Percentiles rank a stretch among this genome's conserved stretches.
These are phyloP conservation scores for Diaporthe citriasiana DNA, from an alignment of 2,329 filamentous ascomycete genomes.

Conservation along the genomic window DNA sequence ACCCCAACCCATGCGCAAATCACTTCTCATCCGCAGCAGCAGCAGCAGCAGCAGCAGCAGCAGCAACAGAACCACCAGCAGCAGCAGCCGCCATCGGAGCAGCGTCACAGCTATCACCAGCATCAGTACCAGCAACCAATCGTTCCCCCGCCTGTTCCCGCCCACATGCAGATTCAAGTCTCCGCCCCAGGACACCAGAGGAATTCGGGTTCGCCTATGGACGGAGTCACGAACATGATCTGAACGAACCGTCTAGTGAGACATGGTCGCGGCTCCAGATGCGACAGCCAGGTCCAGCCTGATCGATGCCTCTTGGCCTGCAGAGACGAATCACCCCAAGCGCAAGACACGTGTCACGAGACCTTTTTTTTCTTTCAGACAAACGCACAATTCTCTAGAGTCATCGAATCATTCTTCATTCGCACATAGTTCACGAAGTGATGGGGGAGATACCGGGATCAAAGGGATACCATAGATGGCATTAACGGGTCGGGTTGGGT, in stretches of 20 bases:
- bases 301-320: background rate
- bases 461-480: slow-evolving; percentile 35
- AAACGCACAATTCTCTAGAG: slow-evolving; percentile 22
- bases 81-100: slow-evolving; percentile 43
- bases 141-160: slow-evolving; percentile 43
- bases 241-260: slow-evolving; percentile 49
- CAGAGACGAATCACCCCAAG: background rate
- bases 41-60: slow-evolving; percentile 43
- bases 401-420: slow-evolving; percentile 27
- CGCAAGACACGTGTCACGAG: slow-evolving; percentile 8
- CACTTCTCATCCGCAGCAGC: slow-evolving; percentile 44
- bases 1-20: slow-evolving; percentile 54
- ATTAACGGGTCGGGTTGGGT: slow-evolving; percentile 20
- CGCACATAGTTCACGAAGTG: slow-evolving; percentile 35
- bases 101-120: slow-evolving; percentile 35
- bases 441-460: slow-evolving; percentile 27
- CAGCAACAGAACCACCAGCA: slow-evolving; percentile 42
- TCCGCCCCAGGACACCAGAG: slow-evolving; percentile 48
- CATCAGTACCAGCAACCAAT: slow-evolving; percentile 42
- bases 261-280: background rate
- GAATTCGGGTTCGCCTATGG: slow-evolving; percentile 54
- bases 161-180: slow-evolving; percentile 46
- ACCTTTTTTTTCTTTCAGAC: slow-evolving; percentile 10
- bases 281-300: background rate
- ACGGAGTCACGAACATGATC: slow-evolving; percentile 63